A percentile compares a stretch with the other conserved stretches of the same genome.
Conservation (phyloP, 164 flowering plant genomes). For the Dillenia turbinata region DNA sequence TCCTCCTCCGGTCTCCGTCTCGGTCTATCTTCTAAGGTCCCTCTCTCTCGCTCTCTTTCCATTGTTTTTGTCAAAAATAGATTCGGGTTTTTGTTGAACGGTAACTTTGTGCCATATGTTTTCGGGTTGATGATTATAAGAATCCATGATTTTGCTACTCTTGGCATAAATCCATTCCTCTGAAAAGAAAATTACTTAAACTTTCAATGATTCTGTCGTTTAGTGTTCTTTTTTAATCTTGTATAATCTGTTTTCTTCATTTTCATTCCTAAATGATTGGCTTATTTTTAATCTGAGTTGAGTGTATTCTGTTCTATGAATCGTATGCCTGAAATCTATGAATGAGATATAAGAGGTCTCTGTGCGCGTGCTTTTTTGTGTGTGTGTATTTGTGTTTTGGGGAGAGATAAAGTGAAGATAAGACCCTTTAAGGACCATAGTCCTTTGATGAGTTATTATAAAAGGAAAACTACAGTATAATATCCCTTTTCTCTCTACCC, state of each 20-base stretch:
- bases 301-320: too few relatives aligned
- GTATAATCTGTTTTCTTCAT: too few relatives aligned
- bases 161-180: too few relatives aligned
- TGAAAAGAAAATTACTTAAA: too few relatives aligned
- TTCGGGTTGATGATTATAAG: neutral
- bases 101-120: neutral
- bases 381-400: slow-evolving; percentile 25
- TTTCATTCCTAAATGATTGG: too few relatives aligned
- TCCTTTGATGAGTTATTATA: slow-evolving; percentile 48
- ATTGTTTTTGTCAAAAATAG: neutral
- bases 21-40: slow-evolving; percentile 58
- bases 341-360: too few relatives aligned
- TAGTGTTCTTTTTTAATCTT: too few relatives aligned
- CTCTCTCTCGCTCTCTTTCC: neutral
- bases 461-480: slow-evolving; percentile 34
- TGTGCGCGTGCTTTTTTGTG: slow-evolving; percentile 17
- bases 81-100: slow-evolving; percentile 5
- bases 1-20: slow-evolving; percentile 59
- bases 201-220: too few relatives aligned
- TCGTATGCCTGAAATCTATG: too few relatives aligned
- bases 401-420: slow-evolving; percentile 35
- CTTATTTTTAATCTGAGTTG: too few relatives aligned
- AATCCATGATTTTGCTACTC: slow-evolving; percentile 12
- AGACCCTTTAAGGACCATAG: slow-evolving; percentile 40
- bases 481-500: slow-evolving; percentile 26